Base-by-base conservation (phyloP, 306 rosid genomes). In the Astragalus membranaceus region DNA sequence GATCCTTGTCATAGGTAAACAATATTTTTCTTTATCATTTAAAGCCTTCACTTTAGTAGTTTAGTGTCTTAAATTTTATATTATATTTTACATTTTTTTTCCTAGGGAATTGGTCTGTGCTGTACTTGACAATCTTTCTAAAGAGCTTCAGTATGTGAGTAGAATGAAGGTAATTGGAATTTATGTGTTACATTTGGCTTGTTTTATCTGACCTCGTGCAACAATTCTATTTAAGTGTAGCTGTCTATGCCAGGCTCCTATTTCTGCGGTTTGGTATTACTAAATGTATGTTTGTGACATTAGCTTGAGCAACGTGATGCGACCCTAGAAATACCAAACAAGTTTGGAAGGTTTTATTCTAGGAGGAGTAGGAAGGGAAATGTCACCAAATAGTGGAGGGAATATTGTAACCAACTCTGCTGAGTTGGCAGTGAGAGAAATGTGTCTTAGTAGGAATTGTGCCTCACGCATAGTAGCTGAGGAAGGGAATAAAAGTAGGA, bases 1-100 rank as follows among this genome's bases (percentile, higher is more conserved):
- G 92, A 90, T 81, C 97, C 98, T 73, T 66, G 74, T 82, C 93
- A 88, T 64, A 93, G 98, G 98, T 93, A 81, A 79, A 26, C 17
- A 7, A 14, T 49, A 47, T 10, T 57, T 65, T 67, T 70, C 64
- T 11, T 43, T 15, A 13, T 20, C 56, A 32, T 81, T 53, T 42
- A 8, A 59, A 53, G 3, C 53, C 49, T 46, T 16, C 6, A 26
- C 42, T 69, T 70, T 43, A 4, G 47, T 57, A 26, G 36, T 69
- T 70, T 43, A 4, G 47, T 57, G 60, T 71, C 81, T 77, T 16
- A 76, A 65, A 9, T 36, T 72, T 67, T 4, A 9, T 59, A 17
- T 77, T 16, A 79, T 70, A 9, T 36, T 67, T 67, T 4, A 9
- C 61, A 17, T 44, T 48, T 39, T 16, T 20, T 59, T 80, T n/a